A percentile compares a stretch with the other conserved stretches of the same genome.
Conservation (phyloP, 1,139 yeast genomes). For the Scheffersomyces illinoinensis region DNA sequence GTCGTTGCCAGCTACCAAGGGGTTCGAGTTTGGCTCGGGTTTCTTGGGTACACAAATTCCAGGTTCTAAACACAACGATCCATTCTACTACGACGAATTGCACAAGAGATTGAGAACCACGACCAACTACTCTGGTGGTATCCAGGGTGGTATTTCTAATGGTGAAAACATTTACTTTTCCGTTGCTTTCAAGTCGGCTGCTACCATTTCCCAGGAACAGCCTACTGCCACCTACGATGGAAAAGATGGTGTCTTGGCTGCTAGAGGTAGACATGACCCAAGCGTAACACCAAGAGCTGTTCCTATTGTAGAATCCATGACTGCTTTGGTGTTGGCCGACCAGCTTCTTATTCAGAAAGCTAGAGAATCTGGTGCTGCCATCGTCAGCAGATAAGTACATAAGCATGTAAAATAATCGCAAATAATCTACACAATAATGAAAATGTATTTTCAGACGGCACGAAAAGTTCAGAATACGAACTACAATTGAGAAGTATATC, state of each 20-base stretch:
- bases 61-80: conserved; percentile 92
- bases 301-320: conserved; percentile 98
- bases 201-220: conserved; percentile 94
- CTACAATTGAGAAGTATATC: too few species aligned
- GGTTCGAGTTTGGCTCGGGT: conserved; percentile 96
- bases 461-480: too few species aligned
- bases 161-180: conserved; percentile 94
- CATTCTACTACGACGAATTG: conserved; percentile 62
- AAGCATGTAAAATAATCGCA: neutral
- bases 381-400: conserved; percentile 11
- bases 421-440: neutral
- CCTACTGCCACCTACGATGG: conserved; percentile 87
- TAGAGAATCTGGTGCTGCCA: conserved; percentile 52
- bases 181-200: conserved; percentile 97
- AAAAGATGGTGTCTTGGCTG: conserved; percentile 80
- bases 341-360: conserved; percentile 82
- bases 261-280: conserved; percentile 98
- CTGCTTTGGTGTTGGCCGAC: conserved; percentile 90
- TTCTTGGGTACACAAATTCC: conserved; percentile 86
- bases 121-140: conserved; percentile 95
- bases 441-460: too few species aligned
- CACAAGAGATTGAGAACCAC: conserved; percentile 69
- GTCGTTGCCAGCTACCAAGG: conserved; percentile 96
- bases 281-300: conserved; percentile 98
- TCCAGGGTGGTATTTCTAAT: conserved; percentile 96